These are phyloP conservation scores for Microcyclospora tardicrescens DNA, from an alignment of 2,329 filamentous ascomycete species.

Conservation along the genomic window DNA sequence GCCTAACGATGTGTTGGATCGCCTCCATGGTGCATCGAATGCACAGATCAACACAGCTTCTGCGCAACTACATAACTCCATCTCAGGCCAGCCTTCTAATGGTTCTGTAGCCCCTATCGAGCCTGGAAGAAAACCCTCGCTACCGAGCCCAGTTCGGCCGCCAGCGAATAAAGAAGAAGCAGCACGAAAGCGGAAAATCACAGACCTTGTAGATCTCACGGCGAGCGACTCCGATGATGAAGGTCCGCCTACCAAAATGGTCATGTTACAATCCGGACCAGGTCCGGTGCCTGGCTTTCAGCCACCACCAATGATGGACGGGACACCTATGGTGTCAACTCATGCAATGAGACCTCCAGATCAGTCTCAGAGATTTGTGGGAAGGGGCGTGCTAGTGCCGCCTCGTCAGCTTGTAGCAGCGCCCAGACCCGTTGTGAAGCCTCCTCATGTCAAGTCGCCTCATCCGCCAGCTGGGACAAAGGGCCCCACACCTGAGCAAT, in stretches of 20 bases:
- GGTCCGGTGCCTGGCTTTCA: not conserved
- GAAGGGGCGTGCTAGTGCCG: no score
- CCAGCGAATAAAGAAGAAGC: slow-evolving; percentile 40
- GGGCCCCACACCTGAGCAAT: slow-evolving; percentile 16
- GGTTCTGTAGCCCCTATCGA: no score
- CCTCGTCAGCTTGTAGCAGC: not conserved
- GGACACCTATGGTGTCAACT: not conserved
- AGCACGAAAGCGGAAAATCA: slow-evolving; percentile 43
- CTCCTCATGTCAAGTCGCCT: not conserved
- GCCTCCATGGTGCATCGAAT: no score
- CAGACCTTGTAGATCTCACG: slow-evolving; percentile 42
- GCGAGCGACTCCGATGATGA: slow-evolving; percentile 32
- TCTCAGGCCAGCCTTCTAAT: no score
- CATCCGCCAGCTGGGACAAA: slow-evolving; percentile 6
- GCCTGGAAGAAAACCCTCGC: no score
- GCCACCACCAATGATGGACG: not conserved
- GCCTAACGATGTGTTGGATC: no score
- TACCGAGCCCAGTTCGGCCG: slow-evolving; percentile 9
- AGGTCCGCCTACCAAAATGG: slow-evolving; percentile 26
- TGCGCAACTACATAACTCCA: no score
- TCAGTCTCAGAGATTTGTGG: no score
- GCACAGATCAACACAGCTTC: no score
- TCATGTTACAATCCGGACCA: not conserved
- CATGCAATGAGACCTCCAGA: no score
- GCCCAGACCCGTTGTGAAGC: not conserved